phyloP scores from a whole-genome alignment of 768 basidiomycete genomes.

The Kwoniella bestiolae region DNA sequence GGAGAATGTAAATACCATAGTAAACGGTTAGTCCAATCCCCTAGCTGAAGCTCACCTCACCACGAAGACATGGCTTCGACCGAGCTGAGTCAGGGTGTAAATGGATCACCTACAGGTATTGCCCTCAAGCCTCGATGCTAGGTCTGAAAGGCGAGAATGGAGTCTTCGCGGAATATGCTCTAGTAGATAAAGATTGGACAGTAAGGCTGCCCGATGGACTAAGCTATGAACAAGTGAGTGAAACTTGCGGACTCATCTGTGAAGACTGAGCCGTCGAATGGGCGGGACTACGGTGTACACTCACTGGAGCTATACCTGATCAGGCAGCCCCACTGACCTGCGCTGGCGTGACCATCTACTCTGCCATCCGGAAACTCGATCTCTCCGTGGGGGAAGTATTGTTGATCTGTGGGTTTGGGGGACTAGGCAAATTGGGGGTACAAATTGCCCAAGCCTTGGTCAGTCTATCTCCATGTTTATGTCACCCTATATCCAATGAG shows the following conservation, averaged over 20 bases:
- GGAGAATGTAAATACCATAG: conserved; percentile 1
- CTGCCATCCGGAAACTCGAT: conserved; percentile 15
- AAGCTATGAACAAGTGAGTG: conserved; percentile 10
- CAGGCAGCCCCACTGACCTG: conserved; percentile 34
- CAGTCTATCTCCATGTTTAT: not conserved
- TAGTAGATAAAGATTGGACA: not conserved
- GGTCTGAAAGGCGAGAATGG: conserved; percentile 3
- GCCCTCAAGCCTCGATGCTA: not conserved
- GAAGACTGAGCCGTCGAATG: too few relatives aligned
- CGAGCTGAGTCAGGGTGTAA: too few relatives aligned
- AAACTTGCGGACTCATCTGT: too few relatives aligned
- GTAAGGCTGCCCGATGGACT: conserved; percentile 1
- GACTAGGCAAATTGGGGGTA: conserved; percentile 22
- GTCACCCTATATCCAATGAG: not conserved
- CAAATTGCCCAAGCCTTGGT: conserved; percentile 33
- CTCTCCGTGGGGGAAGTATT: conserved; percentile 18
- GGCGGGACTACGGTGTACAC: not conserved
- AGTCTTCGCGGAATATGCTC: conserved; percentile 8
- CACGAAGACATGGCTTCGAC: too few relatives aligned
- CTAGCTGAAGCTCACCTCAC: too few relatives aligned
- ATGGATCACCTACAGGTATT: not conserved
- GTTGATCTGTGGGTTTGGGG: conserved; percentile 24
- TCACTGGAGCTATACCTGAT: not conserved
- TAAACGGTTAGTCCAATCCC: not conserved
- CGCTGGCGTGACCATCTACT: conserved; percentile 34